Evolutionary conservation across 257 asterid species (phyloP).

Genomic region (Solanum tarijense): DNA sequence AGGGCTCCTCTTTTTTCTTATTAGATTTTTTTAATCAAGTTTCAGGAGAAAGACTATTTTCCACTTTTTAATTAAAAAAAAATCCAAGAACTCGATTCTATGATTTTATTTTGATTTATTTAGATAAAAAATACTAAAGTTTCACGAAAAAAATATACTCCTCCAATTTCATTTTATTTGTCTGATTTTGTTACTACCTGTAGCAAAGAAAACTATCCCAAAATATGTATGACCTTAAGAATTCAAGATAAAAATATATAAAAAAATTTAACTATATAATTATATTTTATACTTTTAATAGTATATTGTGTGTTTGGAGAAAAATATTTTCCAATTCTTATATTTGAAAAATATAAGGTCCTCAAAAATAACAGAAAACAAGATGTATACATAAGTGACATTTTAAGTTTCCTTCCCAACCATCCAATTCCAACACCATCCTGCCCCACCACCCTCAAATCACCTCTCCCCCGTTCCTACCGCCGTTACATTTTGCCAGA

Average conservation of each 20-base stretch:
- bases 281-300: no score
- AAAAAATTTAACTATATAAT: no score
- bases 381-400: not conserved
- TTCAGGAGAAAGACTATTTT: not conserved
- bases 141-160: not conserved
- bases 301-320: not conserved
- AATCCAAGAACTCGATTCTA: not conserved
- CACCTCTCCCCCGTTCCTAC: not conserved
- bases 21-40: not conserved
- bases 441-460: no score
- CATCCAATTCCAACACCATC: not conserved
- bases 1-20: not conserved
- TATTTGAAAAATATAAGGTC: no score
- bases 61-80: not conserved
- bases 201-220: not conserved
- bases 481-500: no score
- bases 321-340: no score
- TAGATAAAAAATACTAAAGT: not conserved
- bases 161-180: not conserved
- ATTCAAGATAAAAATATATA: not conserved
- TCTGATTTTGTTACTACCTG: not conserved
- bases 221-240: no score
- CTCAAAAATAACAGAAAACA: no score
- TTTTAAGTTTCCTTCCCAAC: not conserved
- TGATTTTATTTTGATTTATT: not conserved